A percentile compares a stretch with the other conserved stretches of the same genome.
phyloP scores from a whole-genome alignment of 768 basidiomycete genomes.

The Lactifluus echinatus region DNA sequence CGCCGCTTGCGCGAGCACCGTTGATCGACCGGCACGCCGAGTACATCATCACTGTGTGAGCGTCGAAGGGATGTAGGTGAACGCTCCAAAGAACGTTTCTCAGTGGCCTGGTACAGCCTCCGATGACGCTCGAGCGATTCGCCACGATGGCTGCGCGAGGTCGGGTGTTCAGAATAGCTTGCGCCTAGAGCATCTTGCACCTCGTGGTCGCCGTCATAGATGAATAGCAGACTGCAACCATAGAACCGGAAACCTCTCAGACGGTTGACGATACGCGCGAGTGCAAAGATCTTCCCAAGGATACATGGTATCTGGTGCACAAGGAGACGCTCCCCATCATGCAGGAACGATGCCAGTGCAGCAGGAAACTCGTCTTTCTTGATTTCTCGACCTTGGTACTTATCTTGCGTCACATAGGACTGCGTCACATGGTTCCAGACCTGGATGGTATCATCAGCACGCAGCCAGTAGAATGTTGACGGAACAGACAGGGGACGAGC shows the following conservation, averaged over 20 bases:
- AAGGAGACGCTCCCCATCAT: constrained; percentile 75
- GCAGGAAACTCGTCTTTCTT: constrained; percentile 76
- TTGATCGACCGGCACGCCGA: constrained; percentile 56
- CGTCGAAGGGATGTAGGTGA: constrained; percentile 42
- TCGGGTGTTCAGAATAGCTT: constrained; percentile 55
- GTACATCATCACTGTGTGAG: constrained; percentile 72
- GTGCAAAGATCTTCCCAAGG: constrained; percentile 86
- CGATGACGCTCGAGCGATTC: constrained; percentile 61
- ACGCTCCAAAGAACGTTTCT: not conserved
- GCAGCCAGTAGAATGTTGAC: not conserved
- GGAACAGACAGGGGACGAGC: not conserved
- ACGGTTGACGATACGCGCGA: constrained; percentile 82
- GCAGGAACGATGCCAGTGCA: constrained; percentile 75
- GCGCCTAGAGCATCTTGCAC: constrained; percentile 68
- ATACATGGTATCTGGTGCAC: constrained; percentile 88
- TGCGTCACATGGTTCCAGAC: constrained; percentile 87
- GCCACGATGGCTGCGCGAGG: constrained; percentile 60
- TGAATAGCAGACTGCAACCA: constrained; percentile 91
- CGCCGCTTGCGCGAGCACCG: constrained; percentile 59
- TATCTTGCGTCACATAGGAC: constrained; percentile 88
- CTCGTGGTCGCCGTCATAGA: constrained; percentile 93
- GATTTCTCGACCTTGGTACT: constrained; percentile 91
- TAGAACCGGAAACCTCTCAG: constrained; percentile 97
- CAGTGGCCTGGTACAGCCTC: constrained; percentile 8
- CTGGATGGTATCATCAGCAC: constrained; percentile 33